Evolutionary conservation across 352 stramenopile genomes (phyloP).

Genomic region (Phytophthora pistaciae): DNA sequence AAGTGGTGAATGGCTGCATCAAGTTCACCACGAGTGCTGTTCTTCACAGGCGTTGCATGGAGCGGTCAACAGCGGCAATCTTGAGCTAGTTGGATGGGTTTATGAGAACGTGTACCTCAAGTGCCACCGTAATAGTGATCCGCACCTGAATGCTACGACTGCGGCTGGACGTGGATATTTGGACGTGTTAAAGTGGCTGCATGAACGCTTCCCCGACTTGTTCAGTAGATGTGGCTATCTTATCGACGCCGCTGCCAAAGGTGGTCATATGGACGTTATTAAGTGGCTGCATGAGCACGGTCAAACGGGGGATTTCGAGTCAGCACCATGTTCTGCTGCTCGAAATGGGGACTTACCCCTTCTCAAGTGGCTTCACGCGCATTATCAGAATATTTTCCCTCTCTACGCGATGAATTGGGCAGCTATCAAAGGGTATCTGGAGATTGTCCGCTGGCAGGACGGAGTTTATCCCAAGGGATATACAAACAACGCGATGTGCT

Average conservation of each 20-base stretch:
- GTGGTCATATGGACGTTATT: not conserved
- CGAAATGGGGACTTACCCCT: not conserved
- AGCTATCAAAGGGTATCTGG: not conserved
- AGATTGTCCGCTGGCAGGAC: not conserved
- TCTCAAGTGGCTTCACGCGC: not conserved
- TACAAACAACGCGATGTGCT: not conserved
- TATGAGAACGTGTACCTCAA: not conserved
- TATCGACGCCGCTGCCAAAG: not conserved
- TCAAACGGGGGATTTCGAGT: too few relatives aligned
- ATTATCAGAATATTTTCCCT: not conserved
- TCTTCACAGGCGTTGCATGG: not conserved
- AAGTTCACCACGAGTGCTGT: not conserved
- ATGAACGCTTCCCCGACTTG: not conserved
- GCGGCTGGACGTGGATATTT: not conserved
- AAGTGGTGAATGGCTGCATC: not conserved
- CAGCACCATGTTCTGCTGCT: not conserved
- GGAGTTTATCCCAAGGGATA: not conserved
- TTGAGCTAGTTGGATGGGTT: not conserved
- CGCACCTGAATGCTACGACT: not conserved
- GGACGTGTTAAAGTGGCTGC: not conserved
- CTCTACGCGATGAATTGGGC: not conserved
- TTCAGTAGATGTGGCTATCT: not conserved
- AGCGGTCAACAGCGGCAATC: not conserved
- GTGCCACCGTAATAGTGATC: not conserved
- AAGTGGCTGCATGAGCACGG: not conserved